Evolutionary conservation across 371 early-diverging fungal species (phyloP).

Genomic region (Entomophthora muscae): DNA sequence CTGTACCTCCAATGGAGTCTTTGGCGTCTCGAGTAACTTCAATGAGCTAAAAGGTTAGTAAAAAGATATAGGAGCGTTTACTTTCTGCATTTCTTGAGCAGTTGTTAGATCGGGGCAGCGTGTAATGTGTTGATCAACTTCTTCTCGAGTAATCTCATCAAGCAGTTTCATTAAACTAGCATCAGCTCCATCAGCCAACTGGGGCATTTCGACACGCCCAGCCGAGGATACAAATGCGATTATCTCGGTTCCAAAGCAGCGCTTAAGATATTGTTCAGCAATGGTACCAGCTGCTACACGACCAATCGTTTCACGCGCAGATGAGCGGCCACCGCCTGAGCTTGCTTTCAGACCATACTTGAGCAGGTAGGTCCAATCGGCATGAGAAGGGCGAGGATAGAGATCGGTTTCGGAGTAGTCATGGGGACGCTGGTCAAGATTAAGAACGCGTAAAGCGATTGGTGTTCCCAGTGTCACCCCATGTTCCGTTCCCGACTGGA

Average conservation of each 20-base stretch:
- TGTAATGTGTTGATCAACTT: slow-evolving; percentile 50
- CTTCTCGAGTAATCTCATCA: slow-evolving; percentile 43
- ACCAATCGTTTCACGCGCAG: slow-evolving; percentile 93
- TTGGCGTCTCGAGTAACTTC: slow-evolving; percentile 51
- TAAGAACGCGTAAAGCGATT: slow-evolving; percentile 77
- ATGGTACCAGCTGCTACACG: slow-evolving; percentile 92
- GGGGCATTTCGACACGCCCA: slow-evolving; percentile 65
- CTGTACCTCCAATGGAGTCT: slow-evolving; percentile 91
- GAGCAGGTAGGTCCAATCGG: slow-evolving; percentile 89
- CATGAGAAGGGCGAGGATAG: slow-evolving; percentile 88
- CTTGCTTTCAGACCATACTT: slow-evolving; percentile 93
- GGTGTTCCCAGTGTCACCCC: slow-evolving; percentile 91
- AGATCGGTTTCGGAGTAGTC: slow-evolving; percentile 89
- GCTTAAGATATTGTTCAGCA: slow-evolving; percentile 81
- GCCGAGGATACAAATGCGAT: slow-evolving; percentile 88
- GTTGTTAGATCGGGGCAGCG: slow-evolving; percentile 51
- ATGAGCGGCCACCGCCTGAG: slow-evolving; percentile 85
- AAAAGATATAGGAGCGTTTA: slow-evolving; percentile 12
- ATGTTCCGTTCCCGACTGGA: slow-evolving; percentile 83
- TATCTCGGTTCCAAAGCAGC: slow-evolving; percentile 70
- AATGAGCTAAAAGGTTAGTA: slow-evolving; percentile 26
- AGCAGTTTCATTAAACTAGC: slow-evolving; percentile 42
- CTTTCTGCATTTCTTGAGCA: slow-evolving; percentile 45
- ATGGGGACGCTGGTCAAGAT: slow-evolving; percentile 88
- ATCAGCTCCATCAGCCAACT: slow-evolving; percentile 26